A percentile compares a stretch with the other conserved stretches of the same genome.
phyloP scores from a whole-genome alignment of 495 filamentous ascomycete genomes.

The Aspergillus nanangensis region DNA sequence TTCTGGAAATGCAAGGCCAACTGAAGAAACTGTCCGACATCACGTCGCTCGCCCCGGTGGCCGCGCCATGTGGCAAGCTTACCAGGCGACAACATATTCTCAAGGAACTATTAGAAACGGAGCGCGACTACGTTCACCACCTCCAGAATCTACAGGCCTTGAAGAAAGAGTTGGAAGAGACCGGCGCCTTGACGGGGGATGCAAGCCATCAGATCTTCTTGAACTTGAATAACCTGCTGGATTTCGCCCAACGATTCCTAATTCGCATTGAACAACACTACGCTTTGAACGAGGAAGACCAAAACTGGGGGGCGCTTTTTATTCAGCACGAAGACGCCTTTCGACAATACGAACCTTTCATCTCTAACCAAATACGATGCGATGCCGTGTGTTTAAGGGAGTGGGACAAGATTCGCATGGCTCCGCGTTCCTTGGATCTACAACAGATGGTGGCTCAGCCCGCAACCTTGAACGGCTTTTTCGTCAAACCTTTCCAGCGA shows the following conservation, averaged over 20 bases:
- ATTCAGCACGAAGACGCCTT: constrained; percentile 74
- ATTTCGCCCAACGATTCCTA: constrained; percentile 91
- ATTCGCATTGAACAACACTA: constrained; percentile 96
- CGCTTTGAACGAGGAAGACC: constrained; percentile 65
- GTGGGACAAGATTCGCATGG: constrained; percentile 51
- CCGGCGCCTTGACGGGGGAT: constrained; percentile 83
- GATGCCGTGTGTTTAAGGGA: constrained; percentile 44
- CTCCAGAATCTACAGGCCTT: constrained; percentile 89
- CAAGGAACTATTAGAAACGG: constrained; percentile 85
- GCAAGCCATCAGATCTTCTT: constrained; percentile 92
- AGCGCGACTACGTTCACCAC: constrained; percentile 98
- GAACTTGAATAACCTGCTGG: constrained; percentile 88
- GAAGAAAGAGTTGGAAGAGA: constrained; percentile 84
- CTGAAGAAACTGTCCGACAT: constrained; percentile 52
- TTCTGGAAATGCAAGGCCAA: constrained; percentile 68
- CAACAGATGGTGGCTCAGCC: constrained; percentile 60
- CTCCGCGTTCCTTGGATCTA: constrained; percentile 51
- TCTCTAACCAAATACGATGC: constrained; percentile 75
- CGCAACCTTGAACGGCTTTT: constrained; percentile 72
- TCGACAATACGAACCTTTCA: constrained; percentile 90
- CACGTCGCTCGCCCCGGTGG: constrained; percentile 40
- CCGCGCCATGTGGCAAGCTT: constrained; percentile 42
- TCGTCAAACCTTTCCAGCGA: constrained; percentile 94
- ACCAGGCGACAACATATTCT: constrained; percentile 86
- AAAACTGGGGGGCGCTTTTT: constrained; percentile 92